These are phyloP conservation scores for Cytospora mali DNA, from an alignment of 2,329 filamentous ascomycete species.

Conservation along the genomic window DNA sequence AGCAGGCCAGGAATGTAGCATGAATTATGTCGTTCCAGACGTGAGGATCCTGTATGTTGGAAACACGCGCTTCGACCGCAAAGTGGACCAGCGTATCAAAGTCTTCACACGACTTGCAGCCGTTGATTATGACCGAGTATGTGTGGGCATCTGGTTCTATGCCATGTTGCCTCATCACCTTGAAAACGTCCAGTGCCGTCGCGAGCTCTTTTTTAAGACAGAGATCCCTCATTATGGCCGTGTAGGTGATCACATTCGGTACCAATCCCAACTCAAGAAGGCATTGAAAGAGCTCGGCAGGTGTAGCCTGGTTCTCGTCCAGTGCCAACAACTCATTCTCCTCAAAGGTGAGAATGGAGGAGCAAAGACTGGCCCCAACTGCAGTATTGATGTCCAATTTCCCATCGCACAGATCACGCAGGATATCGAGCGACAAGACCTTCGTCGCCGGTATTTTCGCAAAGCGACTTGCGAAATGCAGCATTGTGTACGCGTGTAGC, in stretches of 20 bases:
- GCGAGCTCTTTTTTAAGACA: constrained; percentile 64
- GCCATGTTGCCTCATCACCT: constrained; percentile 61
- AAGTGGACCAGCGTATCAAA: constrained; percentile 57
- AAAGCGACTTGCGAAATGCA: constrained; percentile 52
- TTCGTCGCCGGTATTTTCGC: constrained; percentile 45
- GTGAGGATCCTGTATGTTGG: constrained; percentile 49
- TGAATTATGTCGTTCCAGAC: constrained; percentile 58
- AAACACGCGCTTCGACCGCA: constrained; percentile 53
- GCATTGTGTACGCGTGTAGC: constrained; percentile 47
- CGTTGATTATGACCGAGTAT: constrained; percentile 70
- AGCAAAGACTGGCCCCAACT: constrained; percentile 57
- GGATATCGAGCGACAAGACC: constrained; percentile 45
- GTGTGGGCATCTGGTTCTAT: constrained; percentile 67
- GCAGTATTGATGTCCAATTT: constrained; percentile 50
- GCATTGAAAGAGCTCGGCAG: constrained; percentile 55
- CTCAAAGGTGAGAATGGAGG: constrained; percentile 55
- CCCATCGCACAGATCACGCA: constrained; percentile 40
- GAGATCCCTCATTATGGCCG: constrained; percentile 71
- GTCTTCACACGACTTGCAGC: constrained; percentile 63
- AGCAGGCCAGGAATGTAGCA: constrained; percentile 49
- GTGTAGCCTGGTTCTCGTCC: constrained; percentile 44
- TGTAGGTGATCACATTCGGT: constrained; percentile 66
- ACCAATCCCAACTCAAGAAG: constrained; percentile 63
- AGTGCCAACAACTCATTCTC: constrained; percentile 34
- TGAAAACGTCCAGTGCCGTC: constrained; percentile 66